Evolutionary conservation across 352 stramenopile genomes (phyloP), one percentile per base, ranked within the genome.

Genomic region (Pythium pyrilobum): DNA sequence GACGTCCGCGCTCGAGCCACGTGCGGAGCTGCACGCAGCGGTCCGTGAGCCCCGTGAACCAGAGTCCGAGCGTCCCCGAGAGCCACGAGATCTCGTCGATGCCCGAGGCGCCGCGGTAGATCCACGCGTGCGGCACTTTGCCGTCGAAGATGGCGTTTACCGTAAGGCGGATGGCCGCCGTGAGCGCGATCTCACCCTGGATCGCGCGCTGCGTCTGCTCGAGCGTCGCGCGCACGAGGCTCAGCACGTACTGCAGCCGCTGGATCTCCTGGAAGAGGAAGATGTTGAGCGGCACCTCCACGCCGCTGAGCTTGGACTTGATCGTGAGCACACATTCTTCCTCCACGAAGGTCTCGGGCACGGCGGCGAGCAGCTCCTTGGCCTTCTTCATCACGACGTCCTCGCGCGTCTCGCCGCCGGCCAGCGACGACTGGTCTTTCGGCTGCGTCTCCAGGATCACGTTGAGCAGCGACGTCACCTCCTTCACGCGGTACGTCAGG

Each of bases 191-290:
- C 43, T 92, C 81, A 28, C 80, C 80, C 8, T 66, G 64, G 20
- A 92, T 67, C 4, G 77, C 76, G 24, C 73, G 71, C 21, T 88
- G 74, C 0, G 75, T 72, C 43, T 81, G 72, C 1, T 67, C 37
- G 5, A 92, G 68, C 16, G 78, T 80, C 12, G 49, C 50, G 3
- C 72, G 67, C 15, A 90, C 81, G 41, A 82, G 66, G 15, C 47
- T 43, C 5, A 92, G 42, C 27, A 92, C 74, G 21, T 65, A 46
- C 32, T 85, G 75, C 11, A 92, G 71, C 11, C 74, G 69, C 45
- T 88, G 77, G 18, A 81, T 63, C 57, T 92, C 81, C 53, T 92
- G 81, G 23, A 81, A 76, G 12, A 92, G 36, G 39, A 89, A 89
- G 25, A 92, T 68, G 53, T 92, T 92, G 13, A 92, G 56, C 24